Percentiles rank a stretch among this genome's conserved stretches.
Evolutionary conservation across 352 stramenopile species (phyloP).

Genomic region (Stramenopiles sp.): DNA sequence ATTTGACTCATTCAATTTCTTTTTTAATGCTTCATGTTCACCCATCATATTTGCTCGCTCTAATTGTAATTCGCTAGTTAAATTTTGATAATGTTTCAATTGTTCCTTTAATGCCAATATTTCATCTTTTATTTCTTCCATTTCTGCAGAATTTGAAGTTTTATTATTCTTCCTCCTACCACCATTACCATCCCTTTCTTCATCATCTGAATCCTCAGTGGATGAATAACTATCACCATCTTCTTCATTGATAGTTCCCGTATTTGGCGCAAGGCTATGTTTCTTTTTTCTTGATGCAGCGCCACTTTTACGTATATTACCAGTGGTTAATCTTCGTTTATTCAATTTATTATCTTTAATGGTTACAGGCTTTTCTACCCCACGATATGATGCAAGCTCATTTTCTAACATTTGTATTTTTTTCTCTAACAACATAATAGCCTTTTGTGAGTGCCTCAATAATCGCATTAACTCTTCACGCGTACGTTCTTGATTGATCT

Average conservation of each 20-base stretch:
- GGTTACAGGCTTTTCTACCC: background rate
- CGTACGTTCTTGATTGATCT: background rate
- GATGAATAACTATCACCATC: background rate
- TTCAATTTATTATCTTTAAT: background rate
- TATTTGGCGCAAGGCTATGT: background rate
- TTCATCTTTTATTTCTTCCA: no score
- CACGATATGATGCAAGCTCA: background rate
- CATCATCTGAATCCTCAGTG: background rate
- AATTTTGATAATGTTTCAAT: no score
- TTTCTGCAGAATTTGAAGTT: no score
- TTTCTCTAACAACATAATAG: background rate
- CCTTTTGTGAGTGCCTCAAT: background rate
- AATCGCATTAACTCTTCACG: background rate
- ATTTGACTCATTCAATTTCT: no score
- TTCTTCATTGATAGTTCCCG: background rate
- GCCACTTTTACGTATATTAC: background rate
- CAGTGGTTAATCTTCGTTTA: background rate
- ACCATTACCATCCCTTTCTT: background rate
- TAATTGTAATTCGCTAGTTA: no score
- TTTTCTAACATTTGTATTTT: background rate
- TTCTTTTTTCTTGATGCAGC: background rate
- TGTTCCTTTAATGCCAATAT: no score
- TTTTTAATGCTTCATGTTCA: no score
- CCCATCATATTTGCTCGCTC: no score
- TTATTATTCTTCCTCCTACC: background rate